Evolutionary conservation across 2,329 filamentous ascomycete species (phyloP), one percentile per base, ranked within the genome.

Genomic region (Ascochyta koolunga): DNA sequence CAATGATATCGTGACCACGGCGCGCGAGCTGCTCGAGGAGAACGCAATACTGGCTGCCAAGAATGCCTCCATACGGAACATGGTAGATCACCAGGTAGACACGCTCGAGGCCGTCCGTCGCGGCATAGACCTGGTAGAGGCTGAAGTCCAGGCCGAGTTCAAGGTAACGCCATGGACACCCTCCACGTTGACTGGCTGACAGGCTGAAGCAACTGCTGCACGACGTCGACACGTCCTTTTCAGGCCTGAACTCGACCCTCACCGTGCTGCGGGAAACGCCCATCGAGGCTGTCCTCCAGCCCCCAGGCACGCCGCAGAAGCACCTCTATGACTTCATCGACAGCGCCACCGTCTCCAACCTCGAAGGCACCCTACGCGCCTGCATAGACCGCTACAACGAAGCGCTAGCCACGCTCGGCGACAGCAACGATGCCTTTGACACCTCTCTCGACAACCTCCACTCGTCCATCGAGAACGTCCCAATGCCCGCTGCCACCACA

Each of bases 1-100:
- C 61, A 93, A 95, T 70, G 89, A 96, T 68, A 87, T 97, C 50
- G 89, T 95, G 38, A 91, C 86, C 18, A 81, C 85, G 13, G 91
- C 92, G 4, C 88, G 91, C 29, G 79, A 82, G 27, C 84, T 90
- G 29, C 82, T 96, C 60, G 90, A 96, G 69, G 89, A 95, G 63
- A 88, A 87, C 41, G 87, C 91, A 47, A 81, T 93, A 9, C 82
- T 96, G 4, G 83, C 83, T 19, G 79, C 79, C 5, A 79, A 77
- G 65, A 81, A 79, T 64, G 67, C 71, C 1, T 77, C 76, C 50
- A 71, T 79, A 24, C 59, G 74, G 21, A 71, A 73, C 41, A 75
- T 77, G 13, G 67, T 80, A 27, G 72, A 77, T 22, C 74, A 79
- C 49, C 77, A 81, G 65, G 62, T 79, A 19, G 75, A 77, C 50